Conservation (phyloP, 2,329 filamentous ascomycete species). For the Lecanicillium sp. region DNA sequence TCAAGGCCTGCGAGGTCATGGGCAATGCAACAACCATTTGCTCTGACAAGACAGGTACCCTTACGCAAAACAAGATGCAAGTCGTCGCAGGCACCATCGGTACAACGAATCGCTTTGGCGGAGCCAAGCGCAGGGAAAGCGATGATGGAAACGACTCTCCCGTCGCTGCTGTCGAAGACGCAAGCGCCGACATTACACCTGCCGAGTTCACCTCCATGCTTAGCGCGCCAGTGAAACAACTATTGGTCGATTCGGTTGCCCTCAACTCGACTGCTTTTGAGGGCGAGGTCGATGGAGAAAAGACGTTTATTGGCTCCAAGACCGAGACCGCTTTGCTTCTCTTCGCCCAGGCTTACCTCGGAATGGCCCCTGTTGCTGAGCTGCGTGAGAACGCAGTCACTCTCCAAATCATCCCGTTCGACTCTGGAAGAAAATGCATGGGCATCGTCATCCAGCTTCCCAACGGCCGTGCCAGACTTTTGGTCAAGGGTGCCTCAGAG, state of each 20-base stretch:
- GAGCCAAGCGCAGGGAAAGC: constrained; percentile 17
- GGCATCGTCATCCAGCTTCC: constrained; percentile 46
- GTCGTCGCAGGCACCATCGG: constrained; percentile 54
- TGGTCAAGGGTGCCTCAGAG: constrained; percentile 58
- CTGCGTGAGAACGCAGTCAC: constrained; percentile 52
- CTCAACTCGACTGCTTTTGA: constrained; percentile 71
- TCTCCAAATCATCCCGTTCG: constrained; percentile 65
- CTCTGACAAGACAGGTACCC: constrained; percentile 59
- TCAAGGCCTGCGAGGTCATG: constrained; percentile 76
- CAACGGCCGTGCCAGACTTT: constrained; percentile 44
- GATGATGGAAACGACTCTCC: constrained; percentile 17
- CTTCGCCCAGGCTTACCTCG: constrained; percentile 57
- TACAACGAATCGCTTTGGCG: constrained; percentile 46
- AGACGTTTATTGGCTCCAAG: constrained; percentile 67
- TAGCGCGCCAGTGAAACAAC: constrained; percentile 35
- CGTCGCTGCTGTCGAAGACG: constrained; percentile 15
- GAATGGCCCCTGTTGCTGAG: constrained; percentile 56
- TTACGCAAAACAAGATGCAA: constrained; percentile 63
- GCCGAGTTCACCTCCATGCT: constrained; percentile 40
- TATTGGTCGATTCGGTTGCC: constrained; percentile 51
- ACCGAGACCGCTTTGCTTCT: constrained; percentile 69
- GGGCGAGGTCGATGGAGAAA: constrained; percentile 58
- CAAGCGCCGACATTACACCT: constrained; percentile 29
- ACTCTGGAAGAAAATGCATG: constrained; percentile 69
- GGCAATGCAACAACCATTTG: constrained; percentile 67